Conservation (phyloP, 73 alveolate species). For the Diophrys sp. region DNA sequence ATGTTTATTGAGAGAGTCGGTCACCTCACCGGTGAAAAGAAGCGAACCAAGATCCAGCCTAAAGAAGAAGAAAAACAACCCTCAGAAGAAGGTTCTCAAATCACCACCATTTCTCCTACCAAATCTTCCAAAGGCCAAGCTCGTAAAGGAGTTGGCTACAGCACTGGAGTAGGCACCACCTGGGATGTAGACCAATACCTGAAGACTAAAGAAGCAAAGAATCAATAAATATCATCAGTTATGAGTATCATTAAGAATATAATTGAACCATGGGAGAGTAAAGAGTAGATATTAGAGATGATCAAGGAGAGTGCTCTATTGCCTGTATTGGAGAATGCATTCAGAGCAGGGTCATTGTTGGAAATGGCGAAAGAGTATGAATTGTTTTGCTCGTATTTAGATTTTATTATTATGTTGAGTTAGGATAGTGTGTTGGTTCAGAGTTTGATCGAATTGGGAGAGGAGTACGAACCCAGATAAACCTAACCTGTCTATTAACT, state of each 20-base stretch:
- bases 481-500: conserved; percentile 76
- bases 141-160: conserved; percentile 86
- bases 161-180: conserved; percentile 88
- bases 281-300: too few species aligned
- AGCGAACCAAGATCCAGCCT: conserved; percentile 28
- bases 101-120: too few species aligned
- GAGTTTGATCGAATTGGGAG: conserved; percentile 82
- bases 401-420: conserved; percentile 72
- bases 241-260: too few species aligned
- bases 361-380: conserved; percentile 95
- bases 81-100: too few species aligned
- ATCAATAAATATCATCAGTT: too few species aligned
- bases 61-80: too few species aligned
- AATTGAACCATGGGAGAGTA: too few species aligned
- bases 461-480: conserved; percentile 87
- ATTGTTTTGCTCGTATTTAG: conserved; percentile 77
- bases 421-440: conserved; percentile 68
- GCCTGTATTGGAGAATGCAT: conserved; percentile 91
- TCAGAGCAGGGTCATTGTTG: conserved; percentile 91
- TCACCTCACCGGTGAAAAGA: conserved; percentile 46
- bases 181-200: conserved; percentile 91
- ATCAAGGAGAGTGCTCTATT: conserved; percentile 84
- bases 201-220: conserved; percentile 87
- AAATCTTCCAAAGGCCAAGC: conserved; percentile 16
- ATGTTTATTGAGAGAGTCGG: conserved; percentile 67